phyloP scores from a whole-genome alignment of 2,329 filamentous ascomycete genomes.

The Xylaria sp. region DNA sequence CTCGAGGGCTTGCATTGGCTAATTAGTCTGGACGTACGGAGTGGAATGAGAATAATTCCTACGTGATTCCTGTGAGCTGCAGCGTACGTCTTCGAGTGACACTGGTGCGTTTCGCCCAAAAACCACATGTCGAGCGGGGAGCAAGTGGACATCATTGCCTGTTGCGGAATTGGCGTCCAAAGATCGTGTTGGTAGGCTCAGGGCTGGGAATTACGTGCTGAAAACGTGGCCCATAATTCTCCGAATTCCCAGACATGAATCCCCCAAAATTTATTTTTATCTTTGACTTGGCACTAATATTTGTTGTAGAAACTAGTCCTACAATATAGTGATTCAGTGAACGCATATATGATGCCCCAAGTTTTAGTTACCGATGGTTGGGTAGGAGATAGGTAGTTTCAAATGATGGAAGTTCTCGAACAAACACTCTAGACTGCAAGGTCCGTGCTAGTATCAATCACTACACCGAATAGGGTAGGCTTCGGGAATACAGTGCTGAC shows the following conservation, averaged over 20 bases:
- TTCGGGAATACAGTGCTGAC: conserved; percentile 33
- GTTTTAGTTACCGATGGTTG: background rate
- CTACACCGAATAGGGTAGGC: conserved; percentile 30
- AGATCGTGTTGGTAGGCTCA: conserved; percentile 11
- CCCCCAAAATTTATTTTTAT: background rate
- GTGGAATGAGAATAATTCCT: no score
- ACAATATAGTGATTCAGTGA: background rate
- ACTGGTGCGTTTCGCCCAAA: background rate
- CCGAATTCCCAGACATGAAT: conserved; percentile 26
- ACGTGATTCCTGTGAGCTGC: background rate
- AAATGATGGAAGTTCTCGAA: background rate
- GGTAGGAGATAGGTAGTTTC: background rate
- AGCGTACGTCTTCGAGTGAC: background rate
- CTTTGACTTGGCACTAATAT: background rate
- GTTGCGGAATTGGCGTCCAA: conserved; percentile 14
- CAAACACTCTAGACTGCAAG: background rate
- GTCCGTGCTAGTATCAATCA: conserved; percentile 2
- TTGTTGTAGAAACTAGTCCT: background rate
- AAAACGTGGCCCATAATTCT: conserved; percentile 35
- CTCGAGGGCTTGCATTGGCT: conserved; percentile 11
- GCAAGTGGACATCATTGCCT: conserved; percentile 25
- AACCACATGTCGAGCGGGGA: conserved; percentile 16
- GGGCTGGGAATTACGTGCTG: conserved; percentile 19
- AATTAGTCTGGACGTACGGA: background rate
- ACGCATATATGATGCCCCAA: background rate